Evolutionary conservation across 164 flowering plant species (phyloP).

Genomic region (Umbellularia californica): DNA sequence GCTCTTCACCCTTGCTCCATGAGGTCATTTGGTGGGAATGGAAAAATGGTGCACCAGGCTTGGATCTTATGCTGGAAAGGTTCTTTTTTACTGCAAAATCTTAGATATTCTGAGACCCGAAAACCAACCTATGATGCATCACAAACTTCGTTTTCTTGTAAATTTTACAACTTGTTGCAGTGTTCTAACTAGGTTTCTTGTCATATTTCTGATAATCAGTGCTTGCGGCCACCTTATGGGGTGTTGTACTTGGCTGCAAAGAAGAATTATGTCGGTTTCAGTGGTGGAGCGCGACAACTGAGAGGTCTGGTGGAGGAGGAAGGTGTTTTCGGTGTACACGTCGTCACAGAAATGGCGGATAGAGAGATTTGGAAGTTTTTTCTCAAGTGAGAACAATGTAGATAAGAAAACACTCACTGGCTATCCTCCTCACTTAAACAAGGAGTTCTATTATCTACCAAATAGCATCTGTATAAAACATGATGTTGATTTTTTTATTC

Average conservation of each 20-base stretch:
- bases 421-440: background rate
- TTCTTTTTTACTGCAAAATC: no score
- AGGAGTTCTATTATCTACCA: background rate
- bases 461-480: background rate
- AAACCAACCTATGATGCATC: no score
- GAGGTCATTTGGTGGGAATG: background rate
- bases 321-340: slow-evolving; percentile 66
- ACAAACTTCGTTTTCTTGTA: no score
- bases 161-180: no score
- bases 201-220: slow-evolving; percentile 29
- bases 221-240: slow-evolving; percentile 91
- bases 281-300: slow-evolving; percentile 52
- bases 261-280: slow-evolving; percentile 65
- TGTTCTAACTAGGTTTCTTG: background rate
- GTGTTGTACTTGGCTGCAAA: slow-evolving; percentile 66
- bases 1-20: background rate
- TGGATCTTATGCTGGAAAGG: no score
- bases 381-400: slow-evolving; percentile 39
- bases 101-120: no score
- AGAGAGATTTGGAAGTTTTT: slow-evolving; percentile 87
- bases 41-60: background rate
- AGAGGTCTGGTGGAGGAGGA: slow-evolving; percentile 74
- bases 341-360: slow-evolving; percentile 61
- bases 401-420: background rate
- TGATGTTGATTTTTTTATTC: background rate